Evolutionary conservation across 169 alveolate genomes (phyloP).

Genomic region (Perkinsus chesapeaki): DNA sequence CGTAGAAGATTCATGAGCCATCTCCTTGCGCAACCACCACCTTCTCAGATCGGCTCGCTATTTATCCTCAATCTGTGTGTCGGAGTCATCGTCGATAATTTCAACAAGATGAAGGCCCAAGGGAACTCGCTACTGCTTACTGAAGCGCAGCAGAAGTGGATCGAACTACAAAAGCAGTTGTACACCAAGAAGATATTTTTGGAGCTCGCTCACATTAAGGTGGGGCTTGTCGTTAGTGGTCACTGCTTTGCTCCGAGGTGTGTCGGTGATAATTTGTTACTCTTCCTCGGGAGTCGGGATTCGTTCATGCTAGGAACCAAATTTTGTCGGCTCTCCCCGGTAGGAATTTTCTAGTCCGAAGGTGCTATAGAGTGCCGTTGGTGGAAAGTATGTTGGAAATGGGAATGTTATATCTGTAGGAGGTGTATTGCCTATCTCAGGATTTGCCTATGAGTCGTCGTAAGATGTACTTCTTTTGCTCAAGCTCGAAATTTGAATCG

Average conservation of each 20-base stretch:
- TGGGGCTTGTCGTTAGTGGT: not conserved
- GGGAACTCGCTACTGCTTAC: not conserved
- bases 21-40: too few species aligned
- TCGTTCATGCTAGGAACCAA: too few species aligned
- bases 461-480: slow-evolving; percentile 9
- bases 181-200: not conserved
- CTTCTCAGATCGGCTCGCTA: slow-evolving; percentile 16
- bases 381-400: too few species aligned
- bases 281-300: too few species aligned
- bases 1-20: too few species aligned
- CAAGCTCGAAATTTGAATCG: slow-evolving; percentile 11
- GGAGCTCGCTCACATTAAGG: not conserved
- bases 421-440: not conserved
- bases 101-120: slow-evolving; percentile 22
- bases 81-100: slow-evolving; percentile 41
- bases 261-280: too few species aligned
- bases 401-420: too few species aligned
- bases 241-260: too few species aligned
- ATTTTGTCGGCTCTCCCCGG: too few species aligned
- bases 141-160: slow-evolving; percentile 17
- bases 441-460: not conserved
- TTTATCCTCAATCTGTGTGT: slow-evolving; percentile 36
- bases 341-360: too few species aligned
- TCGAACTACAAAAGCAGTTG: slow-evolving; percentile 1
- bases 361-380: too few species aligned